Evolutionary conservation across 2,329 filamentous ascomycete species (phyloP), one percentile per base, ranked within the genome.

Genomic region (Scedosporium apiospermum): DNA sequence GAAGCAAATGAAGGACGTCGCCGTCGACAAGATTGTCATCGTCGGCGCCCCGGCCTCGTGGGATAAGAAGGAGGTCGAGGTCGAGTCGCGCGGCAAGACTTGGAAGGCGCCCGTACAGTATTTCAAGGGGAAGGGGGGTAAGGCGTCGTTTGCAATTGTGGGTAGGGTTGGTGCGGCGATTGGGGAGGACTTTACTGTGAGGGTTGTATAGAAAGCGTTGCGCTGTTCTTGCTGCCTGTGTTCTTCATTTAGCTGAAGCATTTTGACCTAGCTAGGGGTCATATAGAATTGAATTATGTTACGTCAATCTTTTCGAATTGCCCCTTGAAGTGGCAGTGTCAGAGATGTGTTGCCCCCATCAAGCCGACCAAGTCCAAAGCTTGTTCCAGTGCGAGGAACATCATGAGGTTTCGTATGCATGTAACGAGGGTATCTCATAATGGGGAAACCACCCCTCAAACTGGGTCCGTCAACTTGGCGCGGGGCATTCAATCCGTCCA

Each of bases 1-100:
- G 65, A 90, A 93, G 80, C 80, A 77, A 5, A 96, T 97, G 88
- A 81, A 82, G 34, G 80, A 83, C 55, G 91, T 98, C 3, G 78
- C 82, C 6, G 86, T 98, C 1, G 92, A 96, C 77, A 92, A 89
- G 76, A 83, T 98, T 62, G 80, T 98, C 57, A 69, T 99, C 58
- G 86, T 98, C 21, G 91, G 90, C 55, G 91, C 90, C 2, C 90
- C 91, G 1, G 78, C 81, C 41, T 75, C 77, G 21, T 96, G 92
- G 93, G 77, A 76, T 58, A 88, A 85, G 77, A 79, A 75, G 65
- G 81, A 79, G 66, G 87, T 87, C 55, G 80, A 79, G 66, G 86
- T 86, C 1, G 77, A 79, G 71, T 78, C 78, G 2, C 80, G 78
- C 63, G 82, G 82, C 57, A 77, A 79, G 70, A 80, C 73, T 7